Evolutionary conservation across 225 moss, liverwort and hornwort species (phyloP).

Genomic region (Neckera pumila): DNA sequence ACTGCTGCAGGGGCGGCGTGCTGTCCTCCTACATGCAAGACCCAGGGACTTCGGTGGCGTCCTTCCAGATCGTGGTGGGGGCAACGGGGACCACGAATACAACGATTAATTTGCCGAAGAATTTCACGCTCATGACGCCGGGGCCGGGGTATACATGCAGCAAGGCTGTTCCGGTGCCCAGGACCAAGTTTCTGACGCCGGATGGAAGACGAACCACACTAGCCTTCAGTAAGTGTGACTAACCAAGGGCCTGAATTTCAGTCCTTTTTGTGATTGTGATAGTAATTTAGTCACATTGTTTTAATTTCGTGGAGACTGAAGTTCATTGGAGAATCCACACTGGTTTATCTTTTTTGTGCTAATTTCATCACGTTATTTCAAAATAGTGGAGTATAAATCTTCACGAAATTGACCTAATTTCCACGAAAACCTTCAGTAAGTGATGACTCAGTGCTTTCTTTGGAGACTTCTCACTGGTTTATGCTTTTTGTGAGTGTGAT

Average conservation of each 20-base stretch:
- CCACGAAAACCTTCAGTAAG: neutral
- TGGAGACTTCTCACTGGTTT: neutral
- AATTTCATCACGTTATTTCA: too few species aligned
- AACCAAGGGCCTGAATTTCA: neutral
- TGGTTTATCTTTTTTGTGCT: neutral
- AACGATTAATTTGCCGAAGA: slow-evolving; percentile 24
- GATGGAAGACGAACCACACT: slow-evolving; percentile 27
- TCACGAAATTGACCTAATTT: neutral
- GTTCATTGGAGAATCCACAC: neutral
- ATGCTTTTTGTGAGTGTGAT: neutral
- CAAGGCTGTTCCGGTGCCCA: neutral
- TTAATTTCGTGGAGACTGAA: neutral
- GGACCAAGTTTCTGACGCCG: slow-evolving; percentile 21
- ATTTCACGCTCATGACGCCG: slow-evolving; percentile 43
- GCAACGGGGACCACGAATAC: slow-evolving; percentile 5
- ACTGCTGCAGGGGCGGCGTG: slow-evolving; percentile 58
- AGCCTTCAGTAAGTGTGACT: slow-evolving; percentile 31
- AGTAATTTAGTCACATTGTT: neutral
- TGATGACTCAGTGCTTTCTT: neutral
- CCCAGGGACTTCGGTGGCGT: slow-evolving; percentile 25
- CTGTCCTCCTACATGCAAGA: slow-evolving; percentile 41
- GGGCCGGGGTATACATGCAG: slow-evolving; percentile 56
- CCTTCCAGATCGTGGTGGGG: slow-evolving; percentile 38
- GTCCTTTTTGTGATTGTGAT: neutral
- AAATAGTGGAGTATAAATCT: neutral